These are phyloP conservation scores for Talinum fruticosum DNA, from an alignment of 148 eudicot species.

Conservation along the genomic window DNA sequence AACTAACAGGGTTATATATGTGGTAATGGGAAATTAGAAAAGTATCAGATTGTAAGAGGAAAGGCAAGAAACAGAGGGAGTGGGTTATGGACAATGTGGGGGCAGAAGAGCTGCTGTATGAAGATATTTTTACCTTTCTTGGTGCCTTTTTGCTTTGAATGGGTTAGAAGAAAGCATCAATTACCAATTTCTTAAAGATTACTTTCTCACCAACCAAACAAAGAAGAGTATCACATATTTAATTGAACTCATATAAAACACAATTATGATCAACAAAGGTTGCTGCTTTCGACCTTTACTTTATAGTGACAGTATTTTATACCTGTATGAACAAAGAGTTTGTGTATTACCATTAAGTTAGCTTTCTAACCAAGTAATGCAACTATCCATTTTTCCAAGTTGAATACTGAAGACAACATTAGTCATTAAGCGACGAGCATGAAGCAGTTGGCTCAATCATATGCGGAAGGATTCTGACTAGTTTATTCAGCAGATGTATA, in stretches of 20 bases:
- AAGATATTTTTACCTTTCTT: neutral
- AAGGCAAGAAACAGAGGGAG: neutral
- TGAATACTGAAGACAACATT: slow-evolving; percentile 3
- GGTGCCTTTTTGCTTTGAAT: slow-evolving; percentile 1
- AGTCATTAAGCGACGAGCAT: neutral
- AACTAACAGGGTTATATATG: neutral
- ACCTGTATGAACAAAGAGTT: slow-evolving; percentile 1
- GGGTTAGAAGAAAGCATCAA: neutral
- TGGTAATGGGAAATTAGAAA: neutral
- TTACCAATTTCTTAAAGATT: neutral
- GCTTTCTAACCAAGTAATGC: slow-evolving; percentile 18
- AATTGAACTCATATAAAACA: slow-evolving; percentile 19
- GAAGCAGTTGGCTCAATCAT: neutral
- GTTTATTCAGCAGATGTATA: neutral
- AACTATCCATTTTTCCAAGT: neutral
- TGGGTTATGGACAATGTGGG: neutral
- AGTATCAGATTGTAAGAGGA: neutral
- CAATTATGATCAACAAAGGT: slow-evolving; percentile 12
- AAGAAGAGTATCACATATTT: slow-evolving; percentile 7
- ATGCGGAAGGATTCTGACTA: neutral
- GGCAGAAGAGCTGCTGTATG: slow-evolving; percentile 1
- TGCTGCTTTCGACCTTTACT: slow-evolving; percentile 19
- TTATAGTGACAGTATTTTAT: slow-evolving; percentile 1
- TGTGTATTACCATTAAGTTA: slow-evolving; percentile 8
- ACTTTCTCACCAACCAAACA: slow-evolving; percentile 14